Evolutionary conservation across 176 grass and related monocot species (phyloP).

Genomic region (Secale cereale): DNA sequence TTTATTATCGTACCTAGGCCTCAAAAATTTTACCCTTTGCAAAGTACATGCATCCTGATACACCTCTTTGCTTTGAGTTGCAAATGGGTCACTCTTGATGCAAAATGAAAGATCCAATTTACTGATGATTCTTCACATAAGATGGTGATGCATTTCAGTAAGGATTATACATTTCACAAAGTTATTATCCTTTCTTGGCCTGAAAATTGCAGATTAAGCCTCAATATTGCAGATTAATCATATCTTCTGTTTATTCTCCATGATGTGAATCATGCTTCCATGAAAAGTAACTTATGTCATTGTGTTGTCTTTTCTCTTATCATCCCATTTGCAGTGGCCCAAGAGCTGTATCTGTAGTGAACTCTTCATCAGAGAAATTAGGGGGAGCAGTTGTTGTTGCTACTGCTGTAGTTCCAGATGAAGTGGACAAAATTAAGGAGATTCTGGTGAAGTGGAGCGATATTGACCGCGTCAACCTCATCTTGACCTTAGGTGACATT

Average conservation of each 20-base stretch:
- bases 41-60: conserved; percentile 71
- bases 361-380: conserved; percentile 77
- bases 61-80: conserved; percentile 56
- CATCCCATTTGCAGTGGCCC: conserved; percentile 55
- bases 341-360: conserved; percentile 84
- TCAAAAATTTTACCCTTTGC: background rate
- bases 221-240: background rate
- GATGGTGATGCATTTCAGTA: conserved; percentile 34
- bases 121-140: conserved; percentile 35
- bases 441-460: conserved; percentile 68
- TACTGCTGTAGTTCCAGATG: conserved; percentile 84
- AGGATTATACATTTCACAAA: background rate
- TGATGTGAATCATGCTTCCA: background rate
- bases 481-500: conserved; percentile 71
- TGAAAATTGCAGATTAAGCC: background rate
- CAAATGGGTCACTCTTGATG: conserved; percentile 77
- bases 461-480: conserved; percentile 62
- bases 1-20: background rate
- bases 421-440: conserved; percentile 81
- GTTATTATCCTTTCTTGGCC: background rate
- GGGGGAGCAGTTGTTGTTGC: conserved; percentile 74
- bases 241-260: background rate
- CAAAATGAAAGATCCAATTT: conserved; percentile 52
- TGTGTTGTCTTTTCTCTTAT: background rate
- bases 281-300: background rate